Base-by-base conservation (phyloP, 2,329 filamentous ascomycete genomes). In the Pyrenochaeta sp. region DNA sequence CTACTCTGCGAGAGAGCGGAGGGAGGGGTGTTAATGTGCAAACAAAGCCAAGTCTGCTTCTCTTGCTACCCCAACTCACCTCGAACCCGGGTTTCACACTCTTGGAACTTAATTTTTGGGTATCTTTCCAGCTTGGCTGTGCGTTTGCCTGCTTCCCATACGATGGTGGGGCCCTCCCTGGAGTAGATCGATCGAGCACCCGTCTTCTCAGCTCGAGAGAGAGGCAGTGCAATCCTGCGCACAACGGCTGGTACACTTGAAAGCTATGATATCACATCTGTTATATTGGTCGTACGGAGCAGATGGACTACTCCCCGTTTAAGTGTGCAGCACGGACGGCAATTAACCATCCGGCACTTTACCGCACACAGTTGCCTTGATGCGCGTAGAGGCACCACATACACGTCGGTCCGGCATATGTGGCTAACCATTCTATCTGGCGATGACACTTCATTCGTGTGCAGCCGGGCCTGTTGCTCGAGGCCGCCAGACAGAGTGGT, bases 311-410 rank as follows among this genome's bases (percentile, higher is more conserved):
- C 41, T 39, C 51, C 48, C 58, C 47, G 37, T 43, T 31, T 38
- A 48, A 53, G 32, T 47, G 35, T 26, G n/a, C 39, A 55, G 50
- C 52, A 61, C 53, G 44, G 58, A 57, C 61, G 58, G 54, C 51
- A 56, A 40, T 51, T 59, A 48, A 32, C 45, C 50, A 52, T 51
- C 53, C 57, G 52, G 53, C 53, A 53, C 44, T 44, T 15, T 37
- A 53, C 30, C 47, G 31, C 42, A 41, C 38, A 54, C 41, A 47
- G 44, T 36, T 48, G 40, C 43, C 50, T 48, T 51, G 41, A 35
- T 36, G 22, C 37, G 36, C 39, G 42, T 44, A 35, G 30, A 48
- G 42, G 22, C 42, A 49, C 43, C 31, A n/a, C n/a, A n/a, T n/a
- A n/a, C n/a, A n/a, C n/a, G n/a, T n/a, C n/a, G n/a, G n/a, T 20